These are phyloP conservation scores for Phaeoacremonium minimum DNA, from an alignment of 2,329 filamentous ascomycete species.

Conservation along the genomic window DNA sequence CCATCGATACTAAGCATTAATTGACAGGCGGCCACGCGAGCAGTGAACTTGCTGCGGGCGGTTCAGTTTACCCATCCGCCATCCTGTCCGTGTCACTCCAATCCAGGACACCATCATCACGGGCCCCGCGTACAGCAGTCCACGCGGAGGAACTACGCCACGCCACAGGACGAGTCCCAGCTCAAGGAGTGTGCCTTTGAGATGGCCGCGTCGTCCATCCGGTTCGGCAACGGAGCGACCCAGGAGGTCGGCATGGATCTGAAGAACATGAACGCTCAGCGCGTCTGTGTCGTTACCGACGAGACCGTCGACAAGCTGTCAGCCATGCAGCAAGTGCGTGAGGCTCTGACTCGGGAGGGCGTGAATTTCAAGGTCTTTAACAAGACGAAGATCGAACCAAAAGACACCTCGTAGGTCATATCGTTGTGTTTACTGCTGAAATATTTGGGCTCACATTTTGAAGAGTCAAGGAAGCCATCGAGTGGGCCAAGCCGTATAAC, in stretches of 20 bases:
- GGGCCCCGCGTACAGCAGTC: slow-evolving; percentile 40
- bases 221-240: slow-evolving; percentile 89
- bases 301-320: slow-evolving; percentile 73
- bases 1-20: background rate
- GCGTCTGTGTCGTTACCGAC: slow-evolving; percentile 91
- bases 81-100: slow-evolving; percentile 87
- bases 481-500: slow-evolving; percentile 72
- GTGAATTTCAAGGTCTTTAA: slow-evolving; percentile 79
- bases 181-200: slow-evolving; percentile 98
- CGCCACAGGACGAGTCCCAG: slow-evolving; percentile 64
- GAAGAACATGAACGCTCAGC: slow-evolving; percentile 81
- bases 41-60: slow-evolving; percentile 74
- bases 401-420: slow-evolving; percentile 74
- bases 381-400: slow-evolving; percentile 81
- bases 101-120: slow-evolving; percentile 73
- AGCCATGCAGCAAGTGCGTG: slow-evolving; percentile 84
- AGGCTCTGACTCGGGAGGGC: slow-evolving; percentile 73
- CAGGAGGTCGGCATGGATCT: slow-evolving; percentile 98
- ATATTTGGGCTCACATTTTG: background rate
- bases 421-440: slow-evolving; percentile 5
- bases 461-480: slow-evolving; percentile 85
- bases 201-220: slow-evolving; percentile 92
- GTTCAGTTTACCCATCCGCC: slow-evolving; percentile 87
- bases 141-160: slow-evolving; percentile 57
- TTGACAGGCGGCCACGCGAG: slow-evolving; percentile 54